These are phyloP conservation scores for Xylariaceae sp. DNA, from an alignment of 2,329 filamentous ascomycete genomes.

Conservation along the genomic window DNA sequence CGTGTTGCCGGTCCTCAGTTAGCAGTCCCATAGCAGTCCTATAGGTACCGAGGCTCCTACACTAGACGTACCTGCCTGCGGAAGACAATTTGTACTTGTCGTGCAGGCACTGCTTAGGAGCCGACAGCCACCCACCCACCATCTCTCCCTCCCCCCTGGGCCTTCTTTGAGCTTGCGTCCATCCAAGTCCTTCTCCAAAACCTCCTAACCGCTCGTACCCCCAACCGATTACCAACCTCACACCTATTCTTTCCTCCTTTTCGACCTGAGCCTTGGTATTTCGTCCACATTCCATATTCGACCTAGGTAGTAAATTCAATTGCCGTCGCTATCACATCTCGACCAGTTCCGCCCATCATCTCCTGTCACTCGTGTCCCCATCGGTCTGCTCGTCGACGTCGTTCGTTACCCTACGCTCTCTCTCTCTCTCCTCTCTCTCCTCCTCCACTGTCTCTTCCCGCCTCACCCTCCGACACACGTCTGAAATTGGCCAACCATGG, in stretches of 20 bases:
- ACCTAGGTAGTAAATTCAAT: slow-evolving; percentile 20
- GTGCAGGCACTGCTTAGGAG: neutral
- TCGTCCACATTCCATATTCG: slow-evolving; percentile 20
- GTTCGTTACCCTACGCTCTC: slow-evolving; percentile 4
- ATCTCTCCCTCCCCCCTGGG: slow-evolving; percentile 11
- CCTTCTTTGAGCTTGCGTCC: slow-evolving; percentile 28
- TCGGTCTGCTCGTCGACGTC: slow-evolving; percentile 9
- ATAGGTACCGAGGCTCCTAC: neutral
- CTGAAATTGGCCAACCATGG: slow-evolving; percentile 42
- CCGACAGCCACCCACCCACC: slow-evolving; percentile 16
- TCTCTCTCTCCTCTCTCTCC: neutral
- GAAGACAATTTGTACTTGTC: neutral
- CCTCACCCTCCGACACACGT: slow-evolving; percentile 1
- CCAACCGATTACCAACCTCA: slow-evolving; percentile 32
- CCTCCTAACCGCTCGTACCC: slow-evolving; percentile 29
- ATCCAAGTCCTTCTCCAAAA: slow-evolving; percentile 18
- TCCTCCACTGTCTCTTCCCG: neutral
- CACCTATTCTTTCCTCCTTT: slow-evolving; percentile 25
- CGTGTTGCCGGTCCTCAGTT: neutral
- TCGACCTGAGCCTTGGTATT: slow-evolving; percentile 25
- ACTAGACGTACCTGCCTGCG: neutral
- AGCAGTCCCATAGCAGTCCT: neutral
- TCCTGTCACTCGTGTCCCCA: neutral
- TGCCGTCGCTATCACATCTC: slow-evolving; percentile 14
- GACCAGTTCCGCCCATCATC: slow-evolving; percentile 1